A percentile compares a stretch with the other conserved stretches of the same genome.
phyloP scores from a whole-genome alignment of 192 early-diverging fungal species.

The Coemansia sp. region DNA sequence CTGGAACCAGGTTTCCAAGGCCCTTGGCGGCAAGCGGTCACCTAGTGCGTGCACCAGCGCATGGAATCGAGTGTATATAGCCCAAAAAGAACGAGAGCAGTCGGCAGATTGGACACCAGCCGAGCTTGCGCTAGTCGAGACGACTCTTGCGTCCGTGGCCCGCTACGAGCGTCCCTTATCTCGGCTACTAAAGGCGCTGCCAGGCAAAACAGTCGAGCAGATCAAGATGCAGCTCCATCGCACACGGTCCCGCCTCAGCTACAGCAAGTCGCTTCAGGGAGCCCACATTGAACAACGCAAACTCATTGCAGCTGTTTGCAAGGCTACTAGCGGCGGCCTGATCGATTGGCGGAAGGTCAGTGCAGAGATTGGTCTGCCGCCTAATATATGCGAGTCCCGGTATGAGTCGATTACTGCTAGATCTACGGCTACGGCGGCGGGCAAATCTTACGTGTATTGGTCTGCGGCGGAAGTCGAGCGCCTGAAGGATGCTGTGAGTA shows the following conservation, averaged over 20 bases:
- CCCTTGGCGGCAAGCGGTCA: background rate
- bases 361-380: background rate
- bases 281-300: background rate
- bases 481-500: background rate
- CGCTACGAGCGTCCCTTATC: background rate
- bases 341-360: slow-evolving; percentile 6
- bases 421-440: background rate
- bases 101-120: background rate
- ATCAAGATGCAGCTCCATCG: background rate
- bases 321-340: background rate
- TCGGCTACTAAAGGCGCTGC: background rate
- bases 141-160: background rate
- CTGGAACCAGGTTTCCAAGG: background rate
- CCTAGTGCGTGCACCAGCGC: background rate
- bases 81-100: background rate
- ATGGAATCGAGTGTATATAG: background rate
- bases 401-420: background rate
- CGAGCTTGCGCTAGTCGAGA: background rate
- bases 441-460: background rate
- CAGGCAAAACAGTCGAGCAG: background rate
- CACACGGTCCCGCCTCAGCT: background rate
- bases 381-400: background rate
- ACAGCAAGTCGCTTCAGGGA: background rate
- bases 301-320: background rate
- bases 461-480: background rate